Base-by-base conservation (phyloP, 2,329 filamentous ascomycete species). In the Annulohypoxylon truncatum region DNA sequence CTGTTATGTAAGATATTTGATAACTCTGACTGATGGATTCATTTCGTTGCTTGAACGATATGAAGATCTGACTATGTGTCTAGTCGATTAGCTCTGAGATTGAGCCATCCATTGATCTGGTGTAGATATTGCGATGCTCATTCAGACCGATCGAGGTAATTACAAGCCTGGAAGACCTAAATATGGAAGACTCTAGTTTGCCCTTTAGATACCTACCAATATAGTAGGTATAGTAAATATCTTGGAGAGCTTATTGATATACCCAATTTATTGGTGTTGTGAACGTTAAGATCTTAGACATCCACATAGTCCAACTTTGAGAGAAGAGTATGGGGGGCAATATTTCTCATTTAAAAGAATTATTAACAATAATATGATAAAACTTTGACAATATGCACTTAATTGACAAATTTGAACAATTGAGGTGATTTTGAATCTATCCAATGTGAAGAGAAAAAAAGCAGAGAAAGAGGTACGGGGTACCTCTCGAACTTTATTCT, bases 81-180 rank as follows among this genome's bases (percentile, higher is more conserved):
- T 42, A 6, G 33, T 24, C 15, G 51, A 54, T 54, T 31, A 40
- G 52, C 18, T 54, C 24, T 54, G 24, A 54, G 38, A 54, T 54
- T 5, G n/a, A 48, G 44, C 22, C 24, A 29, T 35, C 13, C 22
- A 15, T 13, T 15, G 35, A 24, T 20, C 24, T 26, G 20, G 8
- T n/a, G 20, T 18, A 5, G 5, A n/a, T n/a, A n/a, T n/a, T 8
- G 33, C 29, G 51, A 26, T 44, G 52, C 15, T 44, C 24, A 18
- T 10, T 44, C 7, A 15, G 9, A 8, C 13, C 6, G 5, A 6
- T 28, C 33, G 20, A 28, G 33, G 26, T 31, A 18, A 15, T 28
- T 31, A 8, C n/a, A n/a, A n/a, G n/a, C n/a, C n/a, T n/a, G 26
- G 3, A 9, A 29, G 35, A 42, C 9, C 5, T 53, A 24, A 5